These are phyloP conservation scores for Yarrowia divulgata DNA, from an alignment of 805 yeast genomes.

Conservation along the genomic window DNA sequence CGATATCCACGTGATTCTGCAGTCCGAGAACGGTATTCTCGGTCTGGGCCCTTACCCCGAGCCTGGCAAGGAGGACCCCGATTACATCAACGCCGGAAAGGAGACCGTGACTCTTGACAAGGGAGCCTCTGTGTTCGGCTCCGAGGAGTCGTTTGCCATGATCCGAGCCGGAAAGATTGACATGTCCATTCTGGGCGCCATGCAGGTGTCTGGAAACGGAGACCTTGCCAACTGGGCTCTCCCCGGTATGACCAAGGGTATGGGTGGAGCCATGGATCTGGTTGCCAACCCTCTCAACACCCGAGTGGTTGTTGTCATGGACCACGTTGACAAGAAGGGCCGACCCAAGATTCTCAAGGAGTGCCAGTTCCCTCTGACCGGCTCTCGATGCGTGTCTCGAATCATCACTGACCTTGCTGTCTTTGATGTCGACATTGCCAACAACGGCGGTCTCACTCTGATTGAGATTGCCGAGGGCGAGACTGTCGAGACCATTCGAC, in stretches of 20 bases:
- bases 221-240: slow-evolving; percentile 63
- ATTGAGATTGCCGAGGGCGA: slow-evolving; percentile 55
- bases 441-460: slow-evolving; percentile 52
- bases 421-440: slow-evolving; percentile 54
- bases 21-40: slow-evolving; percentile 59
- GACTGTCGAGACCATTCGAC: slow-evolving; percentile 53
- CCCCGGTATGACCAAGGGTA: slow-evolving; percentile 60
- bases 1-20: slow-evolving; percentile 53
- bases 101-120: slow-evolving; percentile 57
- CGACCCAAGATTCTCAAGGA: slow-evolving; percentile 56
- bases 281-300: slow-evolving; percentile 58
- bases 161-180: slow-evolving; percentile 58
- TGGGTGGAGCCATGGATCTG: slow-evolving; percentile 65
- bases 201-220: slow-evolving; percentile 58
- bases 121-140: slow-evolving; percentile 60
- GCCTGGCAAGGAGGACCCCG: slow-evolving; percentile 57
- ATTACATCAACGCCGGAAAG: slow-evolving; percentile 60
- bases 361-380: slow-evolving; percentile 59
- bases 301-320: slow-evolving; percentile 57
- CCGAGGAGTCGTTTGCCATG: slow-evolving; percentile 61
- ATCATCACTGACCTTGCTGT: slow-evolving; percentile 59
- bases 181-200: slow-evolving; percentile 57
- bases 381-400: slow-evolving; percentile 55
- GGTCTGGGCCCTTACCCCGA: slow-evolving; percentile 59
- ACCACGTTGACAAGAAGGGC: slow-evolving; percentile 58